Percentiles rank a stretch among this genome's conserved stretches.
These are phyloP conservation scores for Umbellularia californica DNA, from an alignment of 164 flowering plant genomes.

Conservation along the genomic window DNA sequence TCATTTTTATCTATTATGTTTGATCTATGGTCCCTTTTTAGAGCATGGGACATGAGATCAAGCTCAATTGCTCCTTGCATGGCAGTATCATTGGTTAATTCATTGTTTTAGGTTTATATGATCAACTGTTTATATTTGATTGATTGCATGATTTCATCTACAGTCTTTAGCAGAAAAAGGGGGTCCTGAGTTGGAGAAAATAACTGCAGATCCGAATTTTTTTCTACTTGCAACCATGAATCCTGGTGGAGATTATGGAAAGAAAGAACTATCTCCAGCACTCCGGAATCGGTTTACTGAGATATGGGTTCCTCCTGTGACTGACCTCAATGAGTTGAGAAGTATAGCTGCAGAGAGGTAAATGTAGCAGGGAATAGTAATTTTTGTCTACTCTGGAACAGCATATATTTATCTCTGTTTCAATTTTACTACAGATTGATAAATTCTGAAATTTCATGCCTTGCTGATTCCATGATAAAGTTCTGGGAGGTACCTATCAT, in stretches of 20 bases:
- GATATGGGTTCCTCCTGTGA: constrained; percentile 91
- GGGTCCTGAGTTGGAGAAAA: constrained; percentile 57
- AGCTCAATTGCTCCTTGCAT: neutral
- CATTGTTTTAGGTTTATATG: neutral
- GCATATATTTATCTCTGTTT: neutral
- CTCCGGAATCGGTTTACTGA: constrained; percentile 96
- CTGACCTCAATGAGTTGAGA: constrained; percentile 59
- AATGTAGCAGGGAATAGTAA: neutral
- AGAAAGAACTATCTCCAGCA: constrained; percentile 96
- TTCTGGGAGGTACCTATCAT: constrained; percentile 69
- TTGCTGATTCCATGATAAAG: constrained; percentile 53
- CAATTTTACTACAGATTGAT: constrained; percentile 40
- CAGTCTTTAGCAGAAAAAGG: constrained; percentile 98
- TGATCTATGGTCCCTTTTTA: too few species aligned
- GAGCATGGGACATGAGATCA: neutral
- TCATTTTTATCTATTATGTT: neutral
- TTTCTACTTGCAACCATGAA: constrained; percentile 96
- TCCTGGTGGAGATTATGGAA: constrained; percentile 99
- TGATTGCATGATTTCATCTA: constrained; percentile 13
- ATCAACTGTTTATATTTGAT: neutral
- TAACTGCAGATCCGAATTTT: constrained; percentile 66
- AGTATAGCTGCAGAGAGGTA: constrained; percentile 68
- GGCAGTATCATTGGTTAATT: neutral
- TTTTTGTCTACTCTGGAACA: neutral
- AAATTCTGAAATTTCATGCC: constrained; percentile 25